A percentile compares a stretch with the other conserved stretches of the same genome.
Conservation (phyloP, 78 protist species). For the Dictyostelium brefeldianum region DNA sequence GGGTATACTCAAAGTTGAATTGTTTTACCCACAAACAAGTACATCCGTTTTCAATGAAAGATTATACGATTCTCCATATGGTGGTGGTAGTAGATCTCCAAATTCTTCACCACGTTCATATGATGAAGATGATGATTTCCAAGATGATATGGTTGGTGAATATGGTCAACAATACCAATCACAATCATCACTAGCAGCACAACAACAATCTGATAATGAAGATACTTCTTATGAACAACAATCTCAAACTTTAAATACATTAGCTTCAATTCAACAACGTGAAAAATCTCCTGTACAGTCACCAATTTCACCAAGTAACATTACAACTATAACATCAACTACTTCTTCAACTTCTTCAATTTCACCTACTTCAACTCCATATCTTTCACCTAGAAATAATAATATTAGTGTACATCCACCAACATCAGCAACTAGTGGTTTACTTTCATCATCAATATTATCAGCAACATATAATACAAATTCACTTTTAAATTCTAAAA, state of each 20-base stretch:
- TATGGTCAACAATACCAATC: background rate
- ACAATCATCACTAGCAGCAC: no score
- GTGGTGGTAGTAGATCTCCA: background rate
- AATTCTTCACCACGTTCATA: background rate
- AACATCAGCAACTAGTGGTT: background rate
- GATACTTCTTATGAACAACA: background rate
- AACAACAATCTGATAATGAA: background rate
- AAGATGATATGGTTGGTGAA: background rate
- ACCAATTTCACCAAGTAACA: background rate
- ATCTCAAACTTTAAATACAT: background rate
- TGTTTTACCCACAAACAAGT: constrained; percentile 19
- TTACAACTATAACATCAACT: background rate
- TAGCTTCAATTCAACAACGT: no score
- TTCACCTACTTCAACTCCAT: constrained; percentile 10
- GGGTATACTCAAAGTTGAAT: constrained; percentile 24
- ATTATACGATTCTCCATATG: background rate
- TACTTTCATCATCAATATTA: background rate
- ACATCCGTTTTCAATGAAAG: constrained; percentile 56
- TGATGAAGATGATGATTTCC: background rate
- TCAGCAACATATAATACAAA: background rate
- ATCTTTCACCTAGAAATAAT: constrained; percentile 9
- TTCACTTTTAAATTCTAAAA: constrained; percentile 17
- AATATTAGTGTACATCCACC: background rate
- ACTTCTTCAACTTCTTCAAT: background rate
- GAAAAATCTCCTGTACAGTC: background rate